Evolutionary conservation across 1,139 yeast species (phyloP).

Genomic region (Pichia sp.): DNA sequence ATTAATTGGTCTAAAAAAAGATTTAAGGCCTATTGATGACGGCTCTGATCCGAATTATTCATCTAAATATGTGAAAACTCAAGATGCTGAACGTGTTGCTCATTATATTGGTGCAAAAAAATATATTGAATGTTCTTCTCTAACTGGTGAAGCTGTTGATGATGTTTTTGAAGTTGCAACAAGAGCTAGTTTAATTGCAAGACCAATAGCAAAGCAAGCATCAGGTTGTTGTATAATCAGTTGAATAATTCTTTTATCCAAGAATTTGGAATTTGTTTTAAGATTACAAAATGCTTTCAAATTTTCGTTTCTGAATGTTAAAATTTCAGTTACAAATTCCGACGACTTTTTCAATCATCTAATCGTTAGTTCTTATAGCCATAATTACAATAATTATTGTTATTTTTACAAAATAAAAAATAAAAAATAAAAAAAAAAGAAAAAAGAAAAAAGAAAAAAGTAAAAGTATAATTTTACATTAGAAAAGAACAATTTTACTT

Average conservation of each 20-base stretch:
- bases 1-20: conserved; percentile 66
- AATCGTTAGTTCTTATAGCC: not conserved
- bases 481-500: too few species aligned
- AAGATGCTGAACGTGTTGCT: conserved; percentile 56
- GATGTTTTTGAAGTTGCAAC: conserved; percentile 75
- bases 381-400: too few species aligned
- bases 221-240: conserved; percentile 38
- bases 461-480: not conserved
- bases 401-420: too few species aligned
- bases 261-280: too few species aligned
- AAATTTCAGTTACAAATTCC: not conserved
- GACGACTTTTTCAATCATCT: not conserved
- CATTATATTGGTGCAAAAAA: conserved; percentile 61
- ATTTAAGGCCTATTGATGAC: conserved; percentile 41
- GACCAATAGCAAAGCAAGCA: conserved; percentile 32
- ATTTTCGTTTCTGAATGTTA: too few species aligned
- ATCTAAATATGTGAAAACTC: conserved; percentile 44
- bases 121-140: conserved; percentile 67
- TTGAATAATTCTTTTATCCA: conserved; percentile 15
- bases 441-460: not conserved
- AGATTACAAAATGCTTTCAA: too few species aligned
- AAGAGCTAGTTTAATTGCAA: conserved; percentile 52
- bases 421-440: not conserved
- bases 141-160: conserved; percentile 78
- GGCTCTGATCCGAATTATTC: conserved; percentile 29